These are phyloP conservation scores for Xylaria venustula DNA, from an alignment of 495 filamentous ascomycete species.

Conservation along the genomic window DNA sequence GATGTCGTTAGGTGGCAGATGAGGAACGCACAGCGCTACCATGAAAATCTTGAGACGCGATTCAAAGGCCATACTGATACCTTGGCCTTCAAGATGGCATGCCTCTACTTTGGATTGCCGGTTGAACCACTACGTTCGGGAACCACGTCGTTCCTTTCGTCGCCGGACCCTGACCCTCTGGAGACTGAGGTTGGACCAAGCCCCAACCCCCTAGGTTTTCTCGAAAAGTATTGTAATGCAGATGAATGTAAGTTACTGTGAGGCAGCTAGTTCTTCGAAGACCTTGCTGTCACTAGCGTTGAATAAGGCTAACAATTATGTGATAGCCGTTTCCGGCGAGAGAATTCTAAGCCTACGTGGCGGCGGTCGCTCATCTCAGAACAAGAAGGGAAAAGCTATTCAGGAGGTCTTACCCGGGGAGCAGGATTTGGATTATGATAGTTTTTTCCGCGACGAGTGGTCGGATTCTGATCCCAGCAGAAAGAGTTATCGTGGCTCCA, in stretches of 20 bases:
- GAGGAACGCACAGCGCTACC: conserved; percentile 15
- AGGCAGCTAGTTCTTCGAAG: neutral
- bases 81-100: conserved; percentile 24
- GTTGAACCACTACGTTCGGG: conserved; percentile 24
- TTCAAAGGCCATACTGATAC: conserved; percentile 19
- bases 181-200: neutral
- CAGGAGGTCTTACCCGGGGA: conserved; percentile 10
- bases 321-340: neutral
- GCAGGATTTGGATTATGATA: neutral
- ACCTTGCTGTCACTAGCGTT: neutral
- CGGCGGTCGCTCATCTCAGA: conserved; percentile 14
- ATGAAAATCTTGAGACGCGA: conserved; percentile 17
- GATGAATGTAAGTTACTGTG: conserved; percentile 8
- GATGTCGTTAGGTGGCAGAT: conserved; percentile 17
- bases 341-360: conserved; percentile 20
- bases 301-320: neutral
- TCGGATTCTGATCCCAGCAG: neutral
- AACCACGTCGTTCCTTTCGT: neutral
- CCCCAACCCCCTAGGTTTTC: conserved; percentile 14
- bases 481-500: neutral
- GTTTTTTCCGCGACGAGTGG: too few species aligned
- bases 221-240: conserved; percentile 13
- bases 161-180: conserved; percentile 11
- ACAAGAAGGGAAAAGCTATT: neutral
- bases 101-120: conserved; percentile 30